Evolutionary conservation across 352 stramenopile species (phyloP), one percentile per base, ranked within the genome.

Genomic region (Pythium aphanidermatum): DNA sequence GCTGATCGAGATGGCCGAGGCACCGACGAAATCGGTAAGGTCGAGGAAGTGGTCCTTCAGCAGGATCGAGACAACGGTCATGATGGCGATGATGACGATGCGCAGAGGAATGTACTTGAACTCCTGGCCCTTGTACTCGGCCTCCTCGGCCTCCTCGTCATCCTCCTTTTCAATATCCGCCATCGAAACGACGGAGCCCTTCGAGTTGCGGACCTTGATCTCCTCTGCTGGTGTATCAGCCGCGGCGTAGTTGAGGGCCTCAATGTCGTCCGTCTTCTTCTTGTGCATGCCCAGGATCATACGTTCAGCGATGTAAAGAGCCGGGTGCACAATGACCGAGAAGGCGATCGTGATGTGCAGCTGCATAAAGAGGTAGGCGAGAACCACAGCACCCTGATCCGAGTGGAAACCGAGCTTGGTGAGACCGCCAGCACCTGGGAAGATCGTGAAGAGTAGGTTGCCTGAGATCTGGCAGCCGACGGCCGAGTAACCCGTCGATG

Each of bases 21-120:
- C 71, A 26, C 74, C 74, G n/a, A 82, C 65, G 34, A 86, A 86
- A 46, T 86, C 74, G 8, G 63, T 61, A 28, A 86, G 72, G 42
- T 83, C 74, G 20, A 75, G 51, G 31, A 86, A 82, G 34, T 81
- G 61, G 50, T 85, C 62, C 55, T 65, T 41, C n/a, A 64, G 42
- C 26, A 63, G n/a, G n/a, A 68, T 36, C n/a, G 58, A 44, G 21
- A 54, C 49, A 19, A 79, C 52, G 25, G 78, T 65, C 21, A 78
- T 56, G 26, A 78, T 36, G 23, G 60, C 58, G 51, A 85, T 70
- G 27, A 85, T 72, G 36, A 73, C 51, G 28, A 79, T 54, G 11
- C 73, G 70, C 50, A 84, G 57, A 20, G 71, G 55, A 31, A 70
- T 54, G 17, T 66, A 62, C 31, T 45, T 48, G 47, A 74, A 26